Base-by-base conservation (phyloP, 208 protist genomes). In the Crithidia bombi region DNA sequence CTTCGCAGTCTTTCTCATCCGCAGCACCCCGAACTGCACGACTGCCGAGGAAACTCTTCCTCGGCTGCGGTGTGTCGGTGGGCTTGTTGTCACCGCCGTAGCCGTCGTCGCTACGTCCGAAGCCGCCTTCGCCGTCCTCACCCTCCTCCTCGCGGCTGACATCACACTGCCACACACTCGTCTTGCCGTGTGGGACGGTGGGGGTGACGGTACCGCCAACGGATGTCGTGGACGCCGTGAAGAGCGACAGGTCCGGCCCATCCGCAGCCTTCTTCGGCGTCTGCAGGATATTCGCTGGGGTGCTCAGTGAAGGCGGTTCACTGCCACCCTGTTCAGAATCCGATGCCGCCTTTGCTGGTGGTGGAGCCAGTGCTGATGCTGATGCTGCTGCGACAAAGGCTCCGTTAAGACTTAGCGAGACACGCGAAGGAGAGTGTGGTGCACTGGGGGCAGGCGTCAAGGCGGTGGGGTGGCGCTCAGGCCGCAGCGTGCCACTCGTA, bases 121-220 rank as follows among this genome's bases (percentile, higher is more conserved):
- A 33, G 46, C 46, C 47, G 0, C 14, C 33, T 19, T 43, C 15
- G 17, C 39, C 36, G 26, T 63, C 33, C 5, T 72, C 30, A 12
- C 47, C 55, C 15, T 52, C 36, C 1, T 39, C 54, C 19, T 63
- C 57, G n/a, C 57, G 41, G 57, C 57, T 63, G 41, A 63, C 57
- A 36, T 63, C 57, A 41, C 57, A 63, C 25, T 51, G 26, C 39
- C 57, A 47, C 11, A 47, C 57, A 11, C 3, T 63, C 6, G 9
- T 28, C 14, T 26, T 30, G 26, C 39, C 11, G 14, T 43, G 33
- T 17, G 41, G 3, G 23, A 44, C 4, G 12, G 17, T 44, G 2
- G 57, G 57, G 6, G 39, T 63, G 21, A 63, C 11, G 23, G 41
- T 25, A 26, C 26, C 57, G 25, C 57, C 57, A 19, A 50, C 38